Conservation (phyloP, 768 basidiomycete species). For the Suillus subalutaceus region DNA sequence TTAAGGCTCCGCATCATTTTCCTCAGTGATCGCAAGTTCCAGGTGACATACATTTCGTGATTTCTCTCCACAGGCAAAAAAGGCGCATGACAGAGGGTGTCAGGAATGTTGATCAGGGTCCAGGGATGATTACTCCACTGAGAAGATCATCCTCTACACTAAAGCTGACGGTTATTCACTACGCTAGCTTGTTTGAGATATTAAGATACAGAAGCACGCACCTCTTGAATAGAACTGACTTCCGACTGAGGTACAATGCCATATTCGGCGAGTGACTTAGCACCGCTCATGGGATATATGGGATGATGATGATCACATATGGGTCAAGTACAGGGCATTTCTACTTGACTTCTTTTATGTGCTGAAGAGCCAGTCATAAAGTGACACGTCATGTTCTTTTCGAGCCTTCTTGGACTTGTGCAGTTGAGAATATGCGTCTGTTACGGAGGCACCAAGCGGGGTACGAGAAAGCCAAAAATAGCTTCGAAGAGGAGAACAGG, state of each 20-base stretch:
- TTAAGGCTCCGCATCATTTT: constrained; percentile 1
- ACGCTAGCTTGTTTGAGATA: background rate
- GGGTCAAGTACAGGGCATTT: background rate
- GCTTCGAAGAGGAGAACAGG: constrained; percentile 13
- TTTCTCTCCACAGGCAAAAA: constrained; percentile 9
- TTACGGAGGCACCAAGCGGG: background rate
- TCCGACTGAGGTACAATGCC: background rate
- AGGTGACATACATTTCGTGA: background rate
- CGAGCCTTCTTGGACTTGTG: background rate
- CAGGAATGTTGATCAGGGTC: background rate
- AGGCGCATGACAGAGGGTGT: background rate
- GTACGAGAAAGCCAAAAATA: constrained; percentile 9
- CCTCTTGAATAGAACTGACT: background rate
- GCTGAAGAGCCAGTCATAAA: background rate
- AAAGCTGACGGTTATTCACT: background rate
- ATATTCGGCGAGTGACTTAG: background rate
- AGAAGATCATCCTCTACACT: background rate
- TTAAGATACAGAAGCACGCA: background rate
- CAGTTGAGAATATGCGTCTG: background rate
- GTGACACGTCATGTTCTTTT: background rate
- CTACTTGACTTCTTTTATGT: background rate
- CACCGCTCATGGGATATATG: background rate
- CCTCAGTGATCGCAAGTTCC: background rate
- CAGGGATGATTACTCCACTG: background rate
- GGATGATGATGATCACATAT: background rate